Evolutionary conservation across 257 asterid genomes (phyloP).

Genomic region (Fraxinus quadrangulata): DNA sequence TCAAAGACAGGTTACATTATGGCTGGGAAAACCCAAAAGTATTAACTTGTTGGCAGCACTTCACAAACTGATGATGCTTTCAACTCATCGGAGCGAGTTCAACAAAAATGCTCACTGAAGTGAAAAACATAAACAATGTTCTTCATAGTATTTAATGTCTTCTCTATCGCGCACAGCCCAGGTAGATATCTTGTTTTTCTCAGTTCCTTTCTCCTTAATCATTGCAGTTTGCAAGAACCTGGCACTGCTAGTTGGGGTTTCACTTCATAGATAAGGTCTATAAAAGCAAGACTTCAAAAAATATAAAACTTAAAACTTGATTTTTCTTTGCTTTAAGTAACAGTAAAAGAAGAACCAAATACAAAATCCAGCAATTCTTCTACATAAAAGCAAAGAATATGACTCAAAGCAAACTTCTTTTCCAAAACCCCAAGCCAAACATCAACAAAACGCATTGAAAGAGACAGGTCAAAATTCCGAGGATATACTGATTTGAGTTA

Average conservation of each 20-base stretch:
- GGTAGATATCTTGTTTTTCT: background rate
- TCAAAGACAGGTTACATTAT: background rate
- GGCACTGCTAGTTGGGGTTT: background rate
- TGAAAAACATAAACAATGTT: background rate
- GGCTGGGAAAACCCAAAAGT: background rate
- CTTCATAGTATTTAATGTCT: background rate
- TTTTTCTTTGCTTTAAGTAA: background rate
- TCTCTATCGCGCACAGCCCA: background rate
- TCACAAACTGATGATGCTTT: background rate
- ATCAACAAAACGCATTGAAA: background rate
- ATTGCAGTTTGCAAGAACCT: background rate
- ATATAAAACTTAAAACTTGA: background rate
- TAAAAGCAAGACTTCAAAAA: slow-evolving; percentile 6
- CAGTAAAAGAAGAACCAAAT: background rate
- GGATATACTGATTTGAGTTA: slow-evolving; percentile 5
- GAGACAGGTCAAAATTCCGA: background rate
- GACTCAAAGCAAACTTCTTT: background rate
- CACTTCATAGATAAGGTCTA: slow-evolving; percentile 5
- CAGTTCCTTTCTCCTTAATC: background rate
- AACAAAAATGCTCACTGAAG: background rate
- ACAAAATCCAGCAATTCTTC: background rate
- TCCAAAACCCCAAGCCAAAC: background rate
- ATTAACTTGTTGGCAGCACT: background rate
- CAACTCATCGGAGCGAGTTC: background rate
- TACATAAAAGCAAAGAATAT: background rate